Percentiles rank a stretch among this genome's conserved stretches.
Conservation (phyloP, 1,139 yeast species). For the Yamadazyma diospyri region DNA sequence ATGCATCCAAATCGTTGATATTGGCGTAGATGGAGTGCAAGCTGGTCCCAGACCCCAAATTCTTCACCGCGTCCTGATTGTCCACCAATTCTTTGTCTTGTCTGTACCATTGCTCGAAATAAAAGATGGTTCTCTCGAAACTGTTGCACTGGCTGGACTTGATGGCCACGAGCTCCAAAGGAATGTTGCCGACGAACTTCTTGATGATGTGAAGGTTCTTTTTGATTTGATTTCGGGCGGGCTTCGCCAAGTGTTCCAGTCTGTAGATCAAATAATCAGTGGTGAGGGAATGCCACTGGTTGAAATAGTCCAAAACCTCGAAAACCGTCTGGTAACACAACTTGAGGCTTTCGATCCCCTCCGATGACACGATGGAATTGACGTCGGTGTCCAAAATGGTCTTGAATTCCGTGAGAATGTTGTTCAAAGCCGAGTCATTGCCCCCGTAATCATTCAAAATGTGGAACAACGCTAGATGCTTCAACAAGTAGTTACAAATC, state of each 20-base stretch:
- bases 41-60: conserved; percentile 30
- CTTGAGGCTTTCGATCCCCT: conserved; percentile 53
- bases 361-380: conserved; percentile 36
- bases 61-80: conserved; percentile 1
- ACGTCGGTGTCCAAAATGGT: conserved; percentile 50
- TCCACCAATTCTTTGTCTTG: conserved; percentile 10
- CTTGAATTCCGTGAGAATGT: conserved; percentile 55
- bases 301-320: conserved; percentile 76
- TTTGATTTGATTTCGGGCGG: conserved; percentile 13
- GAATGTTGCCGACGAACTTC: conserved; percentile 50
- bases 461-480: conserved; percentile 71
- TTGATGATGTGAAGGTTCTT: conserved; percentile 37
- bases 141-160: conserved; percentile 83
- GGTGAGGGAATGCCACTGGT: conserved; percentile 62
- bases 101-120: conserved; percentile 74
- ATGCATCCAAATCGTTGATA: conserved; percentile 84
- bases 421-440: conserved; percentile 26
- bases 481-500: conserved; percentile 70
- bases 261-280: conserved; percentile 22
- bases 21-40: conserved; percentile 80
- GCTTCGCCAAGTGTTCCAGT: conserved; percentile 15
- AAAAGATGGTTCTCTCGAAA: conserved; percentile 84
- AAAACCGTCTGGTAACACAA: conserved; percentile 72
- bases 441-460: conserved; percentile 42
- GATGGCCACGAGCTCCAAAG: conserved; percentile 68